A percentile compares a stretch with the other conserved stretches of the same genome.
Evolutionary conservation across 371 early-diverging fungal genomes (phyloP).

Genomic region (Mucor racemosus): DNA sequence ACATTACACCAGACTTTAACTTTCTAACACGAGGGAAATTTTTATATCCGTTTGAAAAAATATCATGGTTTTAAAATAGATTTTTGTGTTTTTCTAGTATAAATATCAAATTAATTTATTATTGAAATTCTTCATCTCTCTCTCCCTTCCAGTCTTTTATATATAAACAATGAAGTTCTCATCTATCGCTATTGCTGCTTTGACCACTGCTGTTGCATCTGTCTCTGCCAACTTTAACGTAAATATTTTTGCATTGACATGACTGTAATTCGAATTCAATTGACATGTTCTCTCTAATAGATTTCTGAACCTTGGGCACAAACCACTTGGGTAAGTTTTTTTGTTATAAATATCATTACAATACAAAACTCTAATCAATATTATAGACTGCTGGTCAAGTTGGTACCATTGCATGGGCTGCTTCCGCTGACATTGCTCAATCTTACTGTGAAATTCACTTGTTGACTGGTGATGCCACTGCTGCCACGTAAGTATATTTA

Average conservation of each 20-base stretch:
- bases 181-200: conserved; percentile 13
- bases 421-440: conserved; percentile 5
- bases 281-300: conserved; percentile 5
- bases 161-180: conserved; percentile 25
- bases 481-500: conserved; percentile 18
- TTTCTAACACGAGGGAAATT: not conserved
- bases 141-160: not conserved
- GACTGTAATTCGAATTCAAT: not conserved
- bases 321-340: conserved; percentile 11
- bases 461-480: conserved; percentile 20
- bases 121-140: not conserved
- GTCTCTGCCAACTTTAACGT: conserved; percentile 23
- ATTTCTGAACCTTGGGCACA: conserved; percentile 27
- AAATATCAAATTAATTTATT: not conserved
- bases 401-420: conserved; percentile 23
- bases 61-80: conserved; percentile 4
- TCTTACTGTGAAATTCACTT: conserved; percentile 29
- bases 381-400: conserved; percentile 17
- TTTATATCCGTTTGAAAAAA: not conserved
- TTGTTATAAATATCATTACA: not conserved
- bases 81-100: not conserved
- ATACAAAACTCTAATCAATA: not conserved
- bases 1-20: not conserved
- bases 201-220: conserved; percentile 15
- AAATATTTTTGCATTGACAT: not conserved